phyloP scores from a whole-genome alignment of 768 basidiomycete genomes.

The Russula foetens region DNA sequence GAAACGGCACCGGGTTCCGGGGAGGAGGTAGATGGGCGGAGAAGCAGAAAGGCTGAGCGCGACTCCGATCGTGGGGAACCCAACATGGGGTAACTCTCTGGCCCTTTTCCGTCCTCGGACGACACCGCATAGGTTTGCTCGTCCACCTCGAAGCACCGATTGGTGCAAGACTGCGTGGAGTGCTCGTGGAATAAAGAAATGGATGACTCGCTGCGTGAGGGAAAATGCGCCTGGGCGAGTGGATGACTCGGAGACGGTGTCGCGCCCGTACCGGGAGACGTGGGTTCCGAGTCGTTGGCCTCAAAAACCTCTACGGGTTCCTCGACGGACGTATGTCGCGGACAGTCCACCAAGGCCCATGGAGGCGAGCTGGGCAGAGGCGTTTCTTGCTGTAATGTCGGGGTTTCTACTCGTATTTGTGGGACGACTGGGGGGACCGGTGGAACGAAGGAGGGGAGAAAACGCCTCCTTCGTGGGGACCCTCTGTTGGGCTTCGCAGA shows the following conservation, averaged over 20 bases:
- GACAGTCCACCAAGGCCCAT: not conserved
- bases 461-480: not conserved
- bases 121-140: not conserved
- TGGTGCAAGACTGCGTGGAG: not conserved
- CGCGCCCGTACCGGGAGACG: not conserved
- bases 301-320: not conserved
- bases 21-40: not conserved
- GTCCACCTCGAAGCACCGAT: not conserved
- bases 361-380: not conserved
- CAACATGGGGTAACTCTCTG: not conserved
- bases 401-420: not conserved
- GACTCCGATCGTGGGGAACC: not conserved
- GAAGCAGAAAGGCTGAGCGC: not conserved
- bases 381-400: not conserved
- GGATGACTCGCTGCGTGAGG: not conserved
- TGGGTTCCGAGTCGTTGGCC: not conserved
- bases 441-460: not conserved
- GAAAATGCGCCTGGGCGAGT: not conserved
- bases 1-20: not conserved
- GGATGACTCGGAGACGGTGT: not conserved
- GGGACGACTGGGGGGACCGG: not conserved
- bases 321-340: not conserved
- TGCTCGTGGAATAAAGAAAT: not conserved
- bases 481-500: not conserved
- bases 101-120: not conserved